A percentile compares a stretch with the other conserved stretches of the same genome.
Evolutionary conservation across 306 rosid genomes (phyloP).

Genomic region (Vigna nakashimae): DNA sequence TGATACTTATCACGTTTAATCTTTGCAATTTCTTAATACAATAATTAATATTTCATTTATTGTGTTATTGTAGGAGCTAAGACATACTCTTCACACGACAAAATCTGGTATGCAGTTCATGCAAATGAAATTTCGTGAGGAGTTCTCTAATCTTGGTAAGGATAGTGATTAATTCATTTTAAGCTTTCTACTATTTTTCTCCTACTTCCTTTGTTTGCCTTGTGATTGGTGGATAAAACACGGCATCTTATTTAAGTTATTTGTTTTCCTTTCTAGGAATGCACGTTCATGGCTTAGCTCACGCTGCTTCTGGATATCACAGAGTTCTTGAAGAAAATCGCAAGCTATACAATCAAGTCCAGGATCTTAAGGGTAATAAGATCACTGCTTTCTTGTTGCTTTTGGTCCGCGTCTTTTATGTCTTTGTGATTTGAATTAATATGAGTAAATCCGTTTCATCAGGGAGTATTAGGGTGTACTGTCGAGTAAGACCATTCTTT

Average conservation of each 20-base stretch:
- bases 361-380: constrained; percentile 91
- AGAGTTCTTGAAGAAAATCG: constrained; percentile 95
- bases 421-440: constrained; percentile 7
- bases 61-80: constrained; percentile 66
- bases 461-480: constrained; percentile 97
- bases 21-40: not conserved
- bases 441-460: constrained; percentile 44
- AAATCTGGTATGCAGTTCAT: constrained; percentile 89
- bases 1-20: constrained; percentile 1
- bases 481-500: constrained; percentile 95
- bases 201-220: constrained; percentile 1
- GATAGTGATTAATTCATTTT: constrained; percentile 20
- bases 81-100: constrained; percentile 71
- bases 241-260: constrained; percentile 18
- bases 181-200: constrained; percentile 9
- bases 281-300: constrained; percentile 80
- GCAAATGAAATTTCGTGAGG: constrained; percentile 88
- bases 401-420: constrained; percentile 28
- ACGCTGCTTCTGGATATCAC: constrained; percentile 97
- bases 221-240: not conserved
- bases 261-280: constrained; percentile 56
- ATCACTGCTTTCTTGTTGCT: constrained; percentile 22
- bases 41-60: constrained; percentile 30
- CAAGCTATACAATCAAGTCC: constrained; percentile 91
- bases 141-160: constrained; percentile 82